Conservation (phyloP, 1,139 yeast genomes). For the Yamadazyma pseudoaaseri region DNA sequence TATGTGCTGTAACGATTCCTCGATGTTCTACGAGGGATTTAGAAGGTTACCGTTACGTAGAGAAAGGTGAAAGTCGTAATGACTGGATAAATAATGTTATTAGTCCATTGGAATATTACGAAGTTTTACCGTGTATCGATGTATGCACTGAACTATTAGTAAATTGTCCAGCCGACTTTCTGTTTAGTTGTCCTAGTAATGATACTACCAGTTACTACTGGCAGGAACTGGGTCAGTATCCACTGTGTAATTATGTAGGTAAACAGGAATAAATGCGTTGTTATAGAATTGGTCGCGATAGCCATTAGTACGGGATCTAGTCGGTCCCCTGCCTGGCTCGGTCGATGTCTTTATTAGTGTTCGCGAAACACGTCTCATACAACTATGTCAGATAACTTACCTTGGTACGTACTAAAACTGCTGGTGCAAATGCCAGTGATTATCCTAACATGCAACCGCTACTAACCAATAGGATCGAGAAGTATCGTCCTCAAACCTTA, state of each 20-base stretch:
- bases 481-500: constrained; percentile 81
- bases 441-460: too few relatives aligned
- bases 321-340: neutral
- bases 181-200: constrained; percentile 68
- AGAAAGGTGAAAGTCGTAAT: constrained; percentile 58
- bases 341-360: neutral
- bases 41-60: constrained; percentile 49
- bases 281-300: too few relatives aligned
- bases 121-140: constrained; percentile 82
- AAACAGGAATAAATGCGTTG: too few relatives aligned
- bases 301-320: too few relatives aligned
- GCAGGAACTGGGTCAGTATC: constrained; percentile 24
- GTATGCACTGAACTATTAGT: constrained; percentile 76
- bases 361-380: neutral
- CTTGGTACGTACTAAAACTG: constrained; percentile 35
- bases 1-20: constrained; percentile 89
- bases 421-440: too few relatives aligned
- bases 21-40: constrained; percentile 62
- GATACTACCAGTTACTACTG: constrained; percentile 47
- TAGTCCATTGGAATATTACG: constrained; percentile 67
- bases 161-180: constrained; percentile 79
- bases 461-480: constrained; percentile 74
- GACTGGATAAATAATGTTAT: constrained; percentile 54
- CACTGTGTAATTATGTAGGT: constrained; percentile 53
- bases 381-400: constrained; percentile 26